phyloP scores from a whole-genome alignment of 2,329 filamentous ascomycete genomes.

The Triangularia setosa region DNA sequence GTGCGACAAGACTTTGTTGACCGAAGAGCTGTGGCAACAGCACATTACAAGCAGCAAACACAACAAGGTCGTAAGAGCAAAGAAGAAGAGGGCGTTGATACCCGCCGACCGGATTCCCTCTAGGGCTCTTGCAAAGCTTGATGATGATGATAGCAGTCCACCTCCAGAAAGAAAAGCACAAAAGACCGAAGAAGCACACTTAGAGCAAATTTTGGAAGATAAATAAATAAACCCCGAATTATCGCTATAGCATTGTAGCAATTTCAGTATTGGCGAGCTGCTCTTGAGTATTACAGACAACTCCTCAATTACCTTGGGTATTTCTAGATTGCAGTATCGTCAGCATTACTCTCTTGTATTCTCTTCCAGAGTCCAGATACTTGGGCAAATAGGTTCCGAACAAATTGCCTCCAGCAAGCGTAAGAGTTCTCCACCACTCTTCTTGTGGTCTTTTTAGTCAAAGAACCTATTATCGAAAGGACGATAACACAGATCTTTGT shows the following conservation, averaged over 20 bases:
- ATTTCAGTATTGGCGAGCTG: background rate
- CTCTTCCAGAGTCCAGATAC: background rate
- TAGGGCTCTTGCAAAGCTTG: background rate
- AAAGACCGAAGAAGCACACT: background rate
- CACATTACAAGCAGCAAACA: constrained; percentile 45
- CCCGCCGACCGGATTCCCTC: background rate
- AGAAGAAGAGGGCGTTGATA: constrained; percentile 17
- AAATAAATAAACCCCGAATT: background rate
- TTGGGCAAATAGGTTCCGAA: background rate
- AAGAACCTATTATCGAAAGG: background rate
- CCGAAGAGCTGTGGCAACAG: constrained; percentile 48
- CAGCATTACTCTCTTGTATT: too few relatives aligned
- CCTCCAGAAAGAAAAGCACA: background rate
- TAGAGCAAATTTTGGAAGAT: background rate
- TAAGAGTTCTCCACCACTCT: background rate
- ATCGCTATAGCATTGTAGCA: background rate
- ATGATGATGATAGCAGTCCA: background rate
- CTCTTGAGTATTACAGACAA: background rate
- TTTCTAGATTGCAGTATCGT: too few relatives aligned
- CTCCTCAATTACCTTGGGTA: too few relatives aligned
- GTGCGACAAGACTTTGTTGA: constrained; percentile 63
- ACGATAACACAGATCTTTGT: too few relatives aligned
- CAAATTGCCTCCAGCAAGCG: background rate
- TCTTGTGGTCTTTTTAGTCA: background rate
- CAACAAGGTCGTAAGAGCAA: constrained; percentile 18